Evolutionary conservation across 192 early-diverging fungal species (phyloP).

Genomic region (Tieghemiomyces parasiticus): DNA sequence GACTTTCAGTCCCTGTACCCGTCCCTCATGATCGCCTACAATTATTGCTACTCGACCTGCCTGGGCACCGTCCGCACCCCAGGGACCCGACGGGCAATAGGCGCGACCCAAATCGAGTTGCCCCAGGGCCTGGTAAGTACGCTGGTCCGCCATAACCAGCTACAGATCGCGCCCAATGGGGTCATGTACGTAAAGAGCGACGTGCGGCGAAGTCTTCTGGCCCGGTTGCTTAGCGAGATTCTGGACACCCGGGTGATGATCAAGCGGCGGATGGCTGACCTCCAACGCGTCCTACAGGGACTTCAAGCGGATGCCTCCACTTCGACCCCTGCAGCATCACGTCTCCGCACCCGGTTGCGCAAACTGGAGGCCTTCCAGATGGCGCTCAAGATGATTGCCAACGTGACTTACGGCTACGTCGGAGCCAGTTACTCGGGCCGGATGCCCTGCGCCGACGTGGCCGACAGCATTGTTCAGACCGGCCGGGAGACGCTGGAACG

Average conservation of each 20-base stretch:
- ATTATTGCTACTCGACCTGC: constrained; percentile 89
- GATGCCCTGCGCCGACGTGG: constrained; percentile 82
- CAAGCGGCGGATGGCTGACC: constrained; percentile 67
- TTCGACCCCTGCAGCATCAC: not conserved
- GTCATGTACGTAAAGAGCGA: constrained; percentile 69
- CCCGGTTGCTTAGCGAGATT: constrained; percentile 72
- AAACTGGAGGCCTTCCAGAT: constrained; percentile 74
- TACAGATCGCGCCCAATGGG: constrained; percentile 66
- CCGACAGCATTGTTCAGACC: constrained; percentile 81
- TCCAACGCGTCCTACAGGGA: constrained; percentile 6
- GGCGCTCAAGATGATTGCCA: constrained; percentile 78
- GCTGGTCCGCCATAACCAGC: constrained; percentile 21
- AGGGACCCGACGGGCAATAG: constrained; percentile 13
- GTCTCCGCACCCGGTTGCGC: constrained; percentile 32
- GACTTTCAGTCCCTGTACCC: constrained; percentile 95
- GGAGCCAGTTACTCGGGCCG: constrained; percentile 72
- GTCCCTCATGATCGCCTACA: constrained; percentile 93
- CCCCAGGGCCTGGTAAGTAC: constrained; percentile 41
- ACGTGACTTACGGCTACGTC: constrained; percentile 86
- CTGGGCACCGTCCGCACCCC: constrained; percentile 33
- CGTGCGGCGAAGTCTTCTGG: constrained; percentile 65
- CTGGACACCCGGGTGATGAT: constrained; percentile 84
- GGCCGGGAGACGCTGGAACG: constrained; percentile 72
- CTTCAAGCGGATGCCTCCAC: not conserved
- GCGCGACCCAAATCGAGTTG: constrained; percentile 40